Conservation (phyloP, 192 early-diverging fungal species). For the Podila epicladia region DNA sequence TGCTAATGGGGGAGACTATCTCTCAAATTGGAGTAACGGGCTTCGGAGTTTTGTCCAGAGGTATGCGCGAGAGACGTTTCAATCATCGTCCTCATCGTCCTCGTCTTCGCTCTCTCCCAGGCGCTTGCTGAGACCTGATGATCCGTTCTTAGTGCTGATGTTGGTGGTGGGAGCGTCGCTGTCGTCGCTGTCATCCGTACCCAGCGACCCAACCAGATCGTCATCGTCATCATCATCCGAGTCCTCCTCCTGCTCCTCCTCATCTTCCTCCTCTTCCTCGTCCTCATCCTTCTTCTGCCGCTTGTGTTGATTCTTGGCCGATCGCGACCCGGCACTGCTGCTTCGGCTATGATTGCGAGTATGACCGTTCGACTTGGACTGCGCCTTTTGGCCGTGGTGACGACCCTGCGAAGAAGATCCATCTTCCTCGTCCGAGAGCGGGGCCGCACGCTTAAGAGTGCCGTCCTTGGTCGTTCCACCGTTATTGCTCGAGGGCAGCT, state of each 20-base stretch:
- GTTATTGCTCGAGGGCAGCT: conserved; percentile 24
- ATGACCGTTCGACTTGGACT: conserved; percentile 35
- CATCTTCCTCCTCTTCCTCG: conserved; percentile 34
- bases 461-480: conserved; percentile 17
- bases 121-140: conserved; percentile 29
- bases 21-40: too few species aligned
- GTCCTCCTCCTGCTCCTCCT: conserved; percentile 35
- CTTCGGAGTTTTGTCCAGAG: too few species aligned
- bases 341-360: conserved; percentile 39
- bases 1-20: too few species aligned
- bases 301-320: conserved; percentile 29
- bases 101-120: conserved; percentile 36
- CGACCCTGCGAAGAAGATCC: conserved; percentile 25
- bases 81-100: conserved; percentile 42
- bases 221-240: conserved; percentile 31
- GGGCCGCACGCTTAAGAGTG: conserved; percentile 42
- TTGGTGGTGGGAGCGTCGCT: conserved; percentile 18
- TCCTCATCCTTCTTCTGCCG: conserved; percentile 23
- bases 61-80: too few species aligned
- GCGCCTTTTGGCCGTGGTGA: conserved; percentile 10
- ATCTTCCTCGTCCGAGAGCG: conserved; percentile 42
- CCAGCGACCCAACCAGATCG: conserved; percentile 32
- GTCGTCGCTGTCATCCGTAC: conserved; percentile 46
- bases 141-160: conserved; percentile 15
- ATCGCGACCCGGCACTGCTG: conserved; percentile 40